Evolutionary conservation across 2,329 filamentous ascomycete species (phyloP).

Genomic region (Niveomyces coronatus): DNA sequence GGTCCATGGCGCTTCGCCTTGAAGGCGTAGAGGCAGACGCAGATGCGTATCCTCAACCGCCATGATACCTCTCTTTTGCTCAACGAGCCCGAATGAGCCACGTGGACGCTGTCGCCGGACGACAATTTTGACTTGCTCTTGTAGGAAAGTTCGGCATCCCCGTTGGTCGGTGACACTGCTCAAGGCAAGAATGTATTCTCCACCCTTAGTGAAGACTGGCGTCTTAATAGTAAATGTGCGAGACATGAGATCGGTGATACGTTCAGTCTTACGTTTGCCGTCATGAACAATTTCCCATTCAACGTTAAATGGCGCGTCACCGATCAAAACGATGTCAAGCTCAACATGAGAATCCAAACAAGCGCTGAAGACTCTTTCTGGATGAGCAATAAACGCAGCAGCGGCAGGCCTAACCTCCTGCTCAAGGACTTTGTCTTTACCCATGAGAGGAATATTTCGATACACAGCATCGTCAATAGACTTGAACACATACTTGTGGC

Average conservation of each 20-base stretch:
- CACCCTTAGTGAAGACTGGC: slow-evolving; percentile 63
- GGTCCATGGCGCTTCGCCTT: slow-evolving; percentile 76
- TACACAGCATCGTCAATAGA: slow-evolving; percentile 79
- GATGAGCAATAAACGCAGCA: slow-evolving; percentile 58
- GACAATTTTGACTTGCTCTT: slow-evolving; percentile 74
- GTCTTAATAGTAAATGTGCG: slow-evolving; percentile 64
- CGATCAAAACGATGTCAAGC: slow-evolving; percentile 63
- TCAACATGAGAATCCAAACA: slow-evolving; percentile 77
- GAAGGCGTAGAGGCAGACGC: slow-evolving; percentile 70
- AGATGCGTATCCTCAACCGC: slow-evolving; percentile 68
- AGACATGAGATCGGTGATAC: slow-evolving; percentile 51
- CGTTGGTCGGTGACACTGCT: slow-evolving; percentile 79
- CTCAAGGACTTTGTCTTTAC: slow-evolving; percentile 56
- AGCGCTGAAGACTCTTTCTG: slow-evolving; percentile 47
- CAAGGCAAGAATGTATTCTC: slow-evolving; percentile 80
- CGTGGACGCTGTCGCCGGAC: slow-evolving; percentile 84
- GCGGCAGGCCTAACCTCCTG: slow-evolving; percentile 92
- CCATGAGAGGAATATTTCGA: slow-evolving; percentile 49
- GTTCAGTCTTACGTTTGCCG: slow-evolving; percentile 67
- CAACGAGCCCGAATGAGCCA: slow-evolving; percentile 74
- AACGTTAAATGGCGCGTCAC: slow-evolving; percentile 77
- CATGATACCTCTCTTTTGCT: slow-evolving; percentile 64
- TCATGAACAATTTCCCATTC: slow-evolving; percentile 92
- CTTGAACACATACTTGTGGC: slow-evolving; percentile 78
- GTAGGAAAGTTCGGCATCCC: slow-evolving; percentile 75